A percentile compares a stretch with the other conserved stretches of the same genome.
Conservation (phyloP, 2,329 filamentous ascomycete genomes). For the Fusarium beomiforme region DNA sequence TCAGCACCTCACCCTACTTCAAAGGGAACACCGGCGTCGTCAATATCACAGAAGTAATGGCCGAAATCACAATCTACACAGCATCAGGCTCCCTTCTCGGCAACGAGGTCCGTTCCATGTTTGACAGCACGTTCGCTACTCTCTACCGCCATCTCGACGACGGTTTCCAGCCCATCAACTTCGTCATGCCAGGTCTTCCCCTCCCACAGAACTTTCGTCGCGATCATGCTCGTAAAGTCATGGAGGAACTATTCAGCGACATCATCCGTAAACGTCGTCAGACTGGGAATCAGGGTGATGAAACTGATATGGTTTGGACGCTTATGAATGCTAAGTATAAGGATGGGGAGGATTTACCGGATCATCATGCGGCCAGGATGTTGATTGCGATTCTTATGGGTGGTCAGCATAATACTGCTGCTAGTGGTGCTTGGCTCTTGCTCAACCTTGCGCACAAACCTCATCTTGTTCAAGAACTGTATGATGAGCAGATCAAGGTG, state of each 20-base stretch:
- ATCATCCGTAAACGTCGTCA: slow-evolving; percentile 78
- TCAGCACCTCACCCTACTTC: slow-evolving; percentile 73
- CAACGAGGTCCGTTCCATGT: slow-evolving; percentile 80
- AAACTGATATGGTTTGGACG: slow-evolving; percentile 86
- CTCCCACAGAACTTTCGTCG: slow-evolving; percentile 85
- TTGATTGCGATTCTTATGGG: slow-evolving; percentile 94
- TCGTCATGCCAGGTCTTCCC: slow-evolving; percentile 86
- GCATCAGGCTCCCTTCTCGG: slow-evolving; percentile 86
- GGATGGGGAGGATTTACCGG: slow-evolving; percentile 77
- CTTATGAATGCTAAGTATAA: slow-evolving; percentile 88
- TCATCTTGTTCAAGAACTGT: slow-evolving; percentile 80
- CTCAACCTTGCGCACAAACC: slow-evolving; percentile 82
- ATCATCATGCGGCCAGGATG: slow-evolving; percentile 86
- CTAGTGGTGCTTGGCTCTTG: slow-evolving; percentile 85
- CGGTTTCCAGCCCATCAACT: slow-evolving; percentile 89
- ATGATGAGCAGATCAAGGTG: slow-evolving; percentile 78
- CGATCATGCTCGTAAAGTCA: slow-evolving; percentile 80
- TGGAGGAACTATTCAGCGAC: slow-evolving; percentile 82
- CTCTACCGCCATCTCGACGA: slow-evolving; percentile 90
- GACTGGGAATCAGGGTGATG: slow-evolving; percentile 58
- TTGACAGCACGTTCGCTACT: slow-evolving; percentile 81
- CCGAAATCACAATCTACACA: slow-evolving; percentile 91
- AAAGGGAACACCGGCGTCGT: slow-evolving; percentile 73
- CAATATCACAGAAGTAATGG: slow-evolving; percentile 78
- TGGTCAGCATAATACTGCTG: slow-evolving; percentile 87